Percentiles rank a stretch among this genome's conserved stretches.
phyloP scores from a whole-genome alignment of 2,329 filamentous ascomycete genomes.

The Fusarium ramigenum region DNA sequence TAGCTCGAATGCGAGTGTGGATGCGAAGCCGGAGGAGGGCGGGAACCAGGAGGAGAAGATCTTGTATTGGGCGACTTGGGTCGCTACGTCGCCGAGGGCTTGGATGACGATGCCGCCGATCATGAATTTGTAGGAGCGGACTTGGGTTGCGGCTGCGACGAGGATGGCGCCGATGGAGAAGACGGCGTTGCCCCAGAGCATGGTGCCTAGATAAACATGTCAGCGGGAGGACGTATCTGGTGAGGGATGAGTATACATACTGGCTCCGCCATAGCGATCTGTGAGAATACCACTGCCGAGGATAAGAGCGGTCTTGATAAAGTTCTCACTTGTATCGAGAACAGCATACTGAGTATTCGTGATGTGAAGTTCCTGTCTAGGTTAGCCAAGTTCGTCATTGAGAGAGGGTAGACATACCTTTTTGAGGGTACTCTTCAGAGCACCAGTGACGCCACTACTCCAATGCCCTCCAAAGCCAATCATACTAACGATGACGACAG shows the following conservation, averaged over 20 bases:
- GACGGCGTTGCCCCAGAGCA: constrained; percentile 69
- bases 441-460: constrained; percentile 68
- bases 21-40: constrained; percentile 68
- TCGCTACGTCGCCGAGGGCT: constrained; percentile 69
- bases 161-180: constrained; percentile 67
- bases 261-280: constrained; percentile 66
- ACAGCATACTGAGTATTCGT: constrained; percentile 68
- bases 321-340: constrained; percentile 68
- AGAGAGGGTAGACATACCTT: constrained; percentile 48
- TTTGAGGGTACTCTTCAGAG: constrained; percentile 69
- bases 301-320: constrained; percentile 67
- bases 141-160: constrained; percentile 65
- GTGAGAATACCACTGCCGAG: constrained; percentile 64
- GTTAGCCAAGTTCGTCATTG: neutral
- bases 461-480: constrained; percentile 69
- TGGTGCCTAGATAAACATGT: constrained; percentile 51
- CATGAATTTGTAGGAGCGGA: constrained; percentile 68
- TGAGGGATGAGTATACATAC: constrained; percentile 40
- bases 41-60: constrained; percentile 73
- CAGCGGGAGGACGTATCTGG: rapidly evolving
- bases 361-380: constrained; percentile 60
- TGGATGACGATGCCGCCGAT: constrained; percentile 64
- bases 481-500: constrained; percentile 60
- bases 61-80: constrained; percentile 71
- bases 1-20: constrained; percentile 68